Percentiles rank a stretch among this genome's conserved stretches.
phyloP scores from a whole-genome alignment of 495 filamentous ascomycete species.

The Immersiella caudata region DNA sequence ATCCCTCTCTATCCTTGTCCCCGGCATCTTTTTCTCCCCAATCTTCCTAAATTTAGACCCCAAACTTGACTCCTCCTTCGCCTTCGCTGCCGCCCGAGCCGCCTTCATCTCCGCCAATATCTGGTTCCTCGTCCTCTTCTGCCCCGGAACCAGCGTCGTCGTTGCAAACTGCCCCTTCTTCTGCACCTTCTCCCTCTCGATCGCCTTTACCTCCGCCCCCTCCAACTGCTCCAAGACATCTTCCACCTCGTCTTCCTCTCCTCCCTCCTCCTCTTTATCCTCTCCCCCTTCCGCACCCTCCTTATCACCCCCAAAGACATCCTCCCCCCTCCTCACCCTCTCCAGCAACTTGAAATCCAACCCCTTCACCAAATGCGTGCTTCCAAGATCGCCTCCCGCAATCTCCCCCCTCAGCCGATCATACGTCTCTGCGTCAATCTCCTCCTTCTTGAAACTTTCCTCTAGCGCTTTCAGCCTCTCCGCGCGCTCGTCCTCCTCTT shows the following conservation, averaged over 20 bases:
- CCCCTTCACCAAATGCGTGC: slow-evolving; percentile 88
- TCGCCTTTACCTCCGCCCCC: slow-evolving; percentile 60
- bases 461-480: slow-evolving; percentile 74
- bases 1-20: slow-evolving; percentile 74
- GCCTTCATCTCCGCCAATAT: slow-evolving; percentile 83
- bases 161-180: slow-evolving; percentile 80
- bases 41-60: slow-evolving; percentile 84
- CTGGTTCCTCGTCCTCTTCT: slow-evolving; percentile 77
- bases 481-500: slow-evolving; percentile 66
- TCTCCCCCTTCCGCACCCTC: slow-evolving; percentile 20
- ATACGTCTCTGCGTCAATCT: slow-evolving; percentile 77
- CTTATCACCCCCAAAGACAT: slow-evolving; percentile 56
- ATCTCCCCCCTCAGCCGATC: slow-evolving; percentile 73
- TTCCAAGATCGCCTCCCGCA: slow-evolving; percentile 76
- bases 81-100: slow-evolving; percentile 63
- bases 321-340: slow-evolving; percentile 71
- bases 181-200: slow-evolving; percentile 59
- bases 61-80: slow-evolving; percentile 59
- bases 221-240: slow-evolving; percentile 78
- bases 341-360: slow-evolving; percentile 82
- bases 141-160: slow-evolving; percentile 58
- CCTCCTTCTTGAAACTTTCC: slow-evolving; percentile 76
- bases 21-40: slow-evolving; percentile 61
- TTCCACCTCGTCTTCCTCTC: slow-evolving; percentile 60
- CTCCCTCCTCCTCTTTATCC: slow-evolving; percentile 29